Evolutionary conservation across 2,329 filamentous ascomycete genomes (phyloP).

Genomic region (Mycosphaerella sp.): DNA sequence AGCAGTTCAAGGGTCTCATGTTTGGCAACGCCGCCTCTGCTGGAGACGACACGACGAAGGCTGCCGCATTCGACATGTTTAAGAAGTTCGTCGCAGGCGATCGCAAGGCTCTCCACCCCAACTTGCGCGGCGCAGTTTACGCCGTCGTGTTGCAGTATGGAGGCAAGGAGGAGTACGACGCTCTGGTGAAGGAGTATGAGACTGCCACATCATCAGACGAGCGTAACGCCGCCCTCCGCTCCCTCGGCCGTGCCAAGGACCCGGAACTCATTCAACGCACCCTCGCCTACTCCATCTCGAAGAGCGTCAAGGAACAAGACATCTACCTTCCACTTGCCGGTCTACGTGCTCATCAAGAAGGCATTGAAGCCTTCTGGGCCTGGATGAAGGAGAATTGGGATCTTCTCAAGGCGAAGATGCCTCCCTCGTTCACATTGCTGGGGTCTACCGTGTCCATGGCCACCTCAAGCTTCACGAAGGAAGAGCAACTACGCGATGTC

Average conservation of each 20-base stretch:
- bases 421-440: slow-evolving; percentile 80
- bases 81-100: slow-evolving; percentile 75
- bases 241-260: slow-evolving; percentile 69
- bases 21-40: slow-evolving; percentile 77
- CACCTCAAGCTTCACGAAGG: slow-evolving; percentile 70
- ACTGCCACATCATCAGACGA: slow-evolving; percentile 73
- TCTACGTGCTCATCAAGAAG: slow-evolving; percentile 67
- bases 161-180: slow-evolving; percentile 78
- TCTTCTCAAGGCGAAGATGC: slow-evolving; percentile 70
- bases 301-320: slow-evolving; percentile 88
- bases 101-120: slow-evolving; percentile 76
- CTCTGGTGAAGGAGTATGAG: slow-evolving; percentile 67
- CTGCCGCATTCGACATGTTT: slow-evolving; percentile 85
- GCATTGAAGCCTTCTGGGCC: slow-evolving; percentile 70
- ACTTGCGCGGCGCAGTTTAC: slow-evolving; percentile 82
- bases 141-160: slow-evolving; percentile 77
- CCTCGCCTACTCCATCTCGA: slow-evolving; percentile 65
- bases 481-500: slow-evolving; percentile 68
- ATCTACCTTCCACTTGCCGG: slow-evolving; percentile 82
- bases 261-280: slow-evolving; percentile 76
- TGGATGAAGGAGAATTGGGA: slow-evolving; percentile 90
- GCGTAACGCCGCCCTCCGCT: slow-evolving; percentile 83
- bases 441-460: slow-evolving; percentile 76
- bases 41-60: slow-evolving; percentile 70
- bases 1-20: slow-evolving; percentile 89